Evolutionary conservation across 345 rosid genomes (phyloP).

Genomic region (Eutrema heterophyllum): DNA sequence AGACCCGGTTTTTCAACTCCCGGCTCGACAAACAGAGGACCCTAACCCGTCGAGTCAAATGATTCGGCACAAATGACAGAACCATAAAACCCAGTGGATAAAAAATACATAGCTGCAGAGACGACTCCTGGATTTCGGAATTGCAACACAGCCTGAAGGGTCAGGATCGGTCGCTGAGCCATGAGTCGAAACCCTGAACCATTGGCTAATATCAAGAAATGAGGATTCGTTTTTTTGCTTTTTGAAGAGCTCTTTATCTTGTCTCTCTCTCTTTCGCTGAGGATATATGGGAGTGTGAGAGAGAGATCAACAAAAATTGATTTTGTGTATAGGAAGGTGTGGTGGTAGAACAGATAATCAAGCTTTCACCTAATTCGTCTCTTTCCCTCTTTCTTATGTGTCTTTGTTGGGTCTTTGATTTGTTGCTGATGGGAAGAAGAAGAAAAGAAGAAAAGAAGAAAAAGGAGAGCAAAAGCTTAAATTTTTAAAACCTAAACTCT

Average conservation of each 20-base stretch:
- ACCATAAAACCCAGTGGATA: conserved; percentile 18
- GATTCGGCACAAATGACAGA: conserved; percentile 22
- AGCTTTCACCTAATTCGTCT: conserved; percentile 19
- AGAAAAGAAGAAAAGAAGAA: not conserved
- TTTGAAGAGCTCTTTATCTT: conserved; percentile 19
- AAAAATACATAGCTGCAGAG: conserved; percentile 23
- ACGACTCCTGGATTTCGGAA: not conserved
- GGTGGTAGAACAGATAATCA: conserved; percentile 25
- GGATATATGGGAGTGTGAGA: conserved; percentile 12
- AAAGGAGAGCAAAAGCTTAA: not conserved
- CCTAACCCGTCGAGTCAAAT: conserved; percentile 17
- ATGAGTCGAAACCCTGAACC: conserved; percentile 1
- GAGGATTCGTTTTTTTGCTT: conserved; percentile 15
- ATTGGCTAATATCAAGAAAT: conserved; percentile 19
- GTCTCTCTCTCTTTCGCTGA: conserved; percentile 2
- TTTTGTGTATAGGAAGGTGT: conserved; percentile 30
- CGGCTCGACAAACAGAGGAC: conserved; percentile 39
- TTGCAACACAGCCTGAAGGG: conserved; percentile 13
- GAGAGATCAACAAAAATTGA: conserved; percentile 22
- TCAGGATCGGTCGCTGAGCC: conserved; percentile 17
- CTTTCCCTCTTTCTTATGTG: conserved; percentile 5
- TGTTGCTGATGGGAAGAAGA: not conserved
- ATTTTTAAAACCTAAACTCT: not conserved
- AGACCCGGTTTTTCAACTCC: conserved; percentile 41
- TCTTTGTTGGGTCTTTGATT: not conserved